A percentile compares a stretch with the other conserved stretches of the same genome.
phyloP scores from a whole-genome alignment of 805 yeast species.

The Candida pini region DNA sequence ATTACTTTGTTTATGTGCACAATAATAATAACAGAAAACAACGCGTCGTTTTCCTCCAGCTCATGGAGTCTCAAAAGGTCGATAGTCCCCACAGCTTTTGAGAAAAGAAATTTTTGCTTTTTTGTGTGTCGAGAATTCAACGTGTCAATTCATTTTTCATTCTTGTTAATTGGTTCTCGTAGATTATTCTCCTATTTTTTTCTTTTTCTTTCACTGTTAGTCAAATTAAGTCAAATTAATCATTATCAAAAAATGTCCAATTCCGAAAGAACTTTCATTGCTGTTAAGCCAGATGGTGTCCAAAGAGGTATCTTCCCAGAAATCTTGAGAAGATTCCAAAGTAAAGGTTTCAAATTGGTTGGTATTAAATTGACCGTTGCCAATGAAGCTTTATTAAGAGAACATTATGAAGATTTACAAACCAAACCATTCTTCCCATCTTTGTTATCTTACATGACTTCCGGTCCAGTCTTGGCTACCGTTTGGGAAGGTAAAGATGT shows the following conservation, averaged over 20 bases:
- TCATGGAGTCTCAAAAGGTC: not conserved
- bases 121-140: no score
- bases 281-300: constrained; percentile 99
- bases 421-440: constrained; percentile 98
- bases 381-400: constrained; percentile 77
- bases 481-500: constrained; percentile 99
- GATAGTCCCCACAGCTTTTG: not conserved
- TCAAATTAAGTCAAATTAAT: constrained; percentile 1
- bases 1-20: no score
- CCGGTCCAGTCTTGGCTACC: constrained; percentile 98
- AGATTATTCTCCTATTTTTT: no score
- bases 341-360: constrained; percentile 96
- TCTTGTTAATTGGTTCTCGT: no score
- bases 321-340: constrained; percentile 89
- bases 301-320: constrained; percentile 95
- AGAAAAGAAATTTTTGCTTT: no score
- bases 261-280: constrained; percentile 87
- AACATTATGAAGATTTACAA: constrained; percentile 94
- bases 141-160: no score
- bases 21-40: no score
- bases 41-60: not conserved
- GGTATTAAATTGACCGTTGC: constrained; percentile 91
- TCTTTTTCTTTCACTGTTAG: no score
- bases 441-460: constrained; percentile 89
- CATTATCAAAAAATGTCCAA: constrained; percentile 40